Evolutionary conservation across 2,329 filamentous ascomycete species (phyloP).

Genomic region (Berkeleyomyces basicola): DNA sequence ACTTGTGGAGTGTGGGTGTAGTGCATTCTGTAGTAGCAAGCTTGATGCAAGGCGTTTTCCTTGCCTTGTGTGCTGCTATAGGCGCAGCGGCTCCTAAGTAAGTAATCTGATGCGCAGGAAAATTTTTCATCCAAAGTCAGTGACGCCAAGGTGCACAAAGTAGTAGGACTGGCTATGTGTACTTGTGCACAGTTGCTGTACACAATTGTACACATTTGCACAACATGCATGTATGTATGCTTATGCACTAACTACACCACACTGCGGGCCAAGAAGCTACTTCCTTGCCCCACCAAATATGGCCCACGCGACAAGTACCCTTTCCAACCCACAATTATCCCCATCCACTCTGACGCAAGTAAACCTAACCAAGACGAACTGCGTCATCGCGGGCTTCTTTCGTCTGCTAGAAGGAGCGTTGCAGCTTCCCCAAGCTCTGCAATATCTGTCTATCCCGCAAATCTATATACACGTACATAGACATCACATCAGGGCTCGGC

Average conservation of each 20-base stretch:
- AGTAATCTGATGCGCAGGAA: background rate
- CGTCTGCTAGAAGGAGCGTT: background rate
- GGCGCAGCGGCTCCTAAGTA: background rate
- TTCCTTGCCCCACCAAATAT: background rate
- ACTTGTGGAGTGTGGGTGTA: too few species aligned
- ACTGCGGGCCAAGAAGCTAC: background rate
- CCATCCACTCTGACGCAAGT: too few species aligned
- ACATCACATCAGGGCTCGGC: background rate
- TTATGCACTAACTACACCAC: background rate
- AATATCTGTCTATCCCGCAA: background rate
- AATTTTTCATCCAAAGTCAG: background rate
- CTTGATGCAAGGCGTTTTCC: too few species aligned
- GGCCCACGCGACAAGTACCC: background rate
- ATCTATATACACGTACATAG: background rate
- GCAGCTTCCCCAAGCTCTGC: background rate
- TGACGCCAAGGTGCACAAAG: background rate
- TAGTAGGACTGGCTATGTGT: background rate
- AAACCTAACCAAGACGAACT: background rate
- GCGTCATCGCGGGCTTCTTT: background rate
- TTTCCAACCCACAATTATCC: background rate
- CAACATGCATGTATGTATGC: background rate
- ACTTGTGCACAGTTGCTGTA: background rate
- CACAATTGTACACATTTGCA: background rate
- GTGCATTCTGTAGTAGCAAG: too few species aligned
- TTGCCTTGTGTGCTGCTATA: too few species aligned